Evolutionary conservation across 768 basidiomycete species (phyloP).

Genomic region (Rhodotorula diobovata): DNA sequence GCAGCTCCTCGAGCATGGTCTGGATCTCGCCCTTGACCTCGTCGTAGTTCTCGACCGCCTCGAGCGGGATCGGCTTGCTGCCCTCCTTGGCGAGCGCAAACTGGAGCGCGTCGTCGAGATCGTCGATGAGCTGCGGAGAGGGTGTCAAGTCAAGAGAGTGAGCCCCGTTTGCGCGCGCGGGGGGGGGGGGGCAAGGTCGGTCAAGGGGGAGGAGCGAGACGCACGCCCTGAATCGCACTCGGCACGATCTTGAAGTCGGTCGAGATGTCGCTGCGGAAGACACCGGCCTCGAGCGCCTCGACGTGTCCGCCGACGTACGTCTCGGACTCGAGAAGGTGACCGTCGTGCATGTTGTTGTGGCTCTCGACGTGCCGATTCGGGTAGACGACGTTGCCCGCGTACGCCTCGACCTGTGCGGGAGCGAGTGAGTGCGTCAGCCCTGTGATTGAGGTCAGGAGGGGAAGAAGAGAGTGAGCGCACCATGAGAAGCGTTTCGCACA

Average conservation of each 20-base stretch:
- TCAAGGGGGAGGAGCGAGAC: not conserved
- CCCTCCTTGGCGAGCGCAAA: constrained; percentile 83
- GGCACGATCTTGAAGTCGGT: constrained; percentile 95
- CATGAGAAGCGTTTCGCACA: constrained; percentile 97
- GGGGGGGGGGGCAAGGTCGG: not conserved
- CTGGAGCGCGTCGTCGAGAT: constrained; percentile 82
- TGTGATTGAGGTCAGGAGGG: not conserved
- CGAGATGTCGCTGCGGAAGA: constrained; percentile 91
- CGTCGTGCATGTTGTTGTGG: constrained; percentile 86
- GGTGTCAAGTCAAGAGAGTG: not conserved
- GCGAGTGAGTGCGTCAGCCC: not conserved
- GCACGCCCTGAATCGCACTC: constrained; percentile 65
- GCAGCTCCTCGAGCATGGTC: constrained; percentile 74
- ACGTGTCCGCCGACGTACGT: constrained; percentile 99
- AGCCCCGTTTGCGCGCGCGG: not conserved
- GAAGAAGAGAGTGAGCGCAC: constrained; percentile 51
- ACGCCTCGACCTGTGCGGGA: constrained; percentile 78
- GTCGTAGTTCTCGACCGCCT: constrained; percentile 88
- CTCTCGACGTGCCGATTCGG: constrained; percentile 94
- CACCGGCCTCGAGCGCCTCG: constrained; percentile 95
- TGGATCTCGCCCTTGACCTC: constrained; percentile 78
- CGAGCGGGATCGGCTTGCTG: constrained; percentile 63
- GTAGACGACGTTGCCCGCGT: constrained; percentile 86
- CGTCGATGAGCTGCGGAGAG: constrained; percentile 73
- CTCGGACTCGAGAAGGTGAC: constrained; percentile 92